Conservation (phyloP, 2,329 filamentous ascomycete genomes). For the Aureobasidium mangrovei region DNA sequence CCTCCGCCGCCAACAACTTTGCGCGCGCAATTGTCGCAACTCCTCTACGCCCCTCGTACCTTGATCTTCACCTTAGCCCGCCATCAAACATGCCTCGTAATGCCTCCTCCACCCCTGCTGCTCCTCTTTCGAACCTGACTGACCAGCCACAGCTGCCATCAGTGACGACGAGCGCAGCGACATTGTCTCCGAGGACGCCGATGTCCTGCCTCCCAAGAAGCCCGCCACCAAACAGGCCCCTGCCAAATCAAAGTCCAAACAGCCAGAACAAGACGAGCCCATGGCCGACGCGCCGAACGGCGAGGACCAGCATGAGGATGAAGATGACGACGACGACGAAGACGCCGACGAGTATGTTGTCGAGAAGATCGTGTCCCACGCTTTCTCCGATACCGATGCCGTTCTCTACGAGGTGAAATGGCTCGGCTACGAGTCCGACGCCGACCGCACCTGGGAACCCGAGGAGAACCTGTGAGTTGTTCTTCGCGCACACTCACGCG, state of each 20-base stretch:
- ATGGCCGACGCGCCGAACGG: constrained; percentile 17
- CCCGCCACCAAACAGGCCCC: constrained; percentile 9
- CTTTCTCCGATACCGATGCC: constrained; percentile 46
- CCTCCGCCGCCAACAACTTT: background rate
- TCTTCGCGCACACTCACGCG: background rate
- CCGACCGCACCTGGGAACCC: constrained; percentile 71
- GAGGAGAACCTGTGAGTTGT: constrained; percentile 57
- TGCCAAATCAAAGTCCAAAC: background rate
- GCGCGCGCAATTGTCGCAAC: background rate
- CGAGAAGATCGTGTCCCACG: constrained; percentile 62
- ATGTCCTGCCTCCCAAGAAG: constrained; percentile 21
- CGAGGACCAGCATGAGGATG: constrained; percentile 26
- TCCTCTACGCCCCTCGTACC: background rate
- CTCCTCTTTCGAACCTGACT: background rate
- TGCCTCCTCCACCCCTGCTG: background rate
- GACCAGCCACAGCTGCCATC: constrained; percentile 28
- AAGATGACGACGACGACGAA: constrained; percentile 30
- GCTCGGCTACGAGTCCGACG: constrained; percentile 64
- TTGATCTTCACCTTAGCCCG: background rate
- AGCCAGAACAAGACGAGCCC: constrained; percentile 22
- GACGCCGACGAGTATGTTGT: constrained; percentile 51
- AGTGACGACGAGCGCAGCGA: constrained; percentile 29
- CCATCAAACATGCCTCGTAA: constrained; percentile 15
- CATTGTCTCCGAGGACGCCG: constrained; percentile 22
- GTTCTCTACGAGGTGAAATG: constrained; percentile 67